Evolutionary conservation across 441 rosid genomes (phyloP).

Genomic region (Rhodomyrtus psidioides): DNA sequence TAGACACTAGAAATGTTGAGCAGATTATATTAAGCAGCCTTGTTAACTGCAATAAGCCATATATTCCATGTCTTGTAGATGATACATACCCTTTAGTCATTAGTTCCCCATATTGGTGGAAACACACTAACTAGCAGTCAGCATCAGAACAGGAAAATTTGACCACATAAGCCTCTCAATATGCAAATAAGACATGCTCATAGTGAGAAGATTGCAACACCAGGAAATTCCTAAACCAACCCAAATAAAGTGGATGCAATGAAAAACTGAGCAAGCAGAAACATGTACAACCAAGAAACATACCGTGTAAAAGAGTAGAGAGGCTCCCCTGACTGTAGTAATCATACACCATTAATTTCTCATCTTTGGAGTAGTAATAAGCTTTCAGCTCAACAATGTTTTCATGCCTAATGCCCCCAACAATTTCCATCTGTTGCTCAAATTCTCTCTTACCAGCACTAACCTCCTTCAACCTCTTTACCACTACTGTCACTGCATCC

Average conservation of each 20-base stretch:
- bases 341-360: conserved; percentile 12
- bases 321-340: conserved; percentile 10
- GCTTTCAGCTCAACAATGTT: conserved; percentile 12
- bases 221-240: neutral
- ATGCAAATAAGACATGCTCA: neutral
- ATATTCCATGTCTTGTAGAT: neutral
- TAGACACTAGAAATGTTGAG: neutral
- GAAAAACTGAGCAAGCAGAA: neutral
- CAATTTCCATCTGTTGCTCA: conserved; percentile 15
- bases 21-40: neutral
- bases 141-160: neutral
- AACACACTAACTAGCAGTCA: neutral
- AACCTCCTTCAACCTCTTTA: conserved; percentile 11
- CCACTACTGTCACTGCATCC: conserved; percentile 2
- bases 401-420: conserved; percentile 9
- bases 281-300: neutral
- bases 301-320: conserved; percentile 8
- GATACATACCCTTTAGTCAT: neutral
- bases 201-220: neutral
- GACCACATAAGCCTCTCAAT: neutral
- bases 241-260: neutral
- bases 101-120: neutral
- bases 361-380: conserved; percentile 12
- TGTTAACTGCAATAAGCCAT: neutral
- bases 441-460: conserved; percentile 9